phyloP scores from a whole-genome alignment of 2,329 filamentous ascomycete genomes.

The Bertia moriformis region DNA sequence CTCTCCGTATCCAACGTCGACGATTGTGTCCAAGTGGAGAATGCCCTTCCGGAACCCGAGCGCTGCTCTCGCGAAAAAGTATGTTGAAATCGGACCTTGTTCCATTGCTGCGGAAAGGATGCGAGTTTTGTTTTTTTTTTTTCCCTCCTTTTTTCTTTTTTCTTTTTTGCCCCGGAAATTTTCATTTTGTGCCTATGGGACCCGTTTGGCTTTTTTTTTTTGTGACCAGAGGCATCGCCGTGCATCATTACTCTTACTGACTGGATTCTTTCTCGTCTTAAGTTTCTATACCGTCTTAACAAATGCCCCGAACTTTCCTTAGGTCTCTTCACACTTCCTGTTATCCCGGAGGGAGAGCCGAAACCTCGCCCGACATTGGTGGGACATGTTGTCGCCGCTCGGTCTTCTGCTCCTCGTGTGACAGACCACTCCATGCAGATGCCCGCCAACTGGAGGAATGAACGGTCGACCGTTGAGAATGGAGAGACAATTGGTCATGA shows the following conservation, averaged over 20 bases:
- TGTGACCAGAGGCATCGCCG: not conserved
- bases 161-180: no score
- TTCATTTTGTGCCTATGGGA: no score
- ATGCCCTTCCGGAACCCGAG: not conserved
- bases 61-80: conserved; percentile 1
- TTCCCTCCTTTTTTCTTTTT: no score
- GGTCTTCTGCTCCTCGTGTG: not conserved
- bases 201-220: not conserved
- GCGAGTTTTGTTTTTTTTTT: no score
- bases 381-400: not conserved
- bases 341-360: not conserved
- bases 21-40: not conserved
- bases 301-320: not conserved
- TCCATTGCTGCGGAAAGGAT: not conserved
- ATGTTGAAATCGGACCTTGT: not conserved
- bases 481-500: conserved; percentile 47
- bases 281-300: not conserved
- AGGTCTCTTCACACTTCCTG: not conserved
- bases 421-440: not conserved
- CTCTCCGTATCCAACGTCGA: not conserved
- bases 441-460: not conserved
- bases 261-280: not conserved
- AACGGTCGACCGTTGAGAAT: not conserved
- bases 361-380: not conserved
- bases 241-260: not conserved